Evolutionary conservation across 768 basidiomycete genomes (phyloP), one percentile per base, ranked within the genome.

Genomic region (Gautieria morchelliformis): DNA sequence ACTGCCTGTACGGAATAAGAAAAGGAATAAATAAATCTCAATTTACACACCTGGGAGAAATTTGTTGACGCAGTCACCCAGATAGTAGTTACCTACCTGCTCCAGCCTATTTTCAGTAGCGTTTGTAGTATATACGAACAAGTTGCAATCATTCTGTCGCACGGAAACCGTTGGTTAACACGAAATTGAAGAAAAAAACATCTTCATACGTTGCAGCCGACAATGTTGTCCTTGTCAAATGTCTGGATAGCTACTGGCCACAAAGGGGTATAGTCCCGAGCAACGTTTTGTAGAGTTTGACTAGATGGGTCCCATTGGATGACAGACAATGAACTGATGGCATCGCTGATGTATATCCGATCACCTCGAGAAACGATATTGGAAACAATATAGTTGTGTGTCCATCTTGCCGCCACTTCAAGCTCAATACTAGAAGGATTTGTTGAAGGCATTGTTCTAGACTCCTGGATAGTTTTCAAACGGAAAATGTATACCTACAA

Each of bases 361-460:
- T 82, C 69, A 2, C 73, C 77, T 48, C 76, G 77, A 3, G 80
- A 71, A 0, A 78, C 80, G 20, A 96, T 69, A 56, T 80, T 83
- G 4, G 79, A 82, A 30, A 93, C 81, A 57, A 88, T 60, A 69
- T 93, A 93, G 56, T 89, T 92, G 66, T 91, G 88, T 61, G 87
- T 83, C 85, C 90, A 93, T 40, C 79, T 73, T 0, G 79, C 67
- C 7, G 81, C 62, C 32, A 73, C 71, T 40, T 73, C 63, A 14
- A 88, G 5, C 65, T 64, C 61, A 71, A 69, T 1, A 67, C 61
- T 35, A 71, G 62, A 15, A 20, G 45, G 11, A 17, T 57, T 72
- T 62, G 37, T 64, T 63, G 10, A 67, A 64, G n/a, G 73, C 65
- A 37, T 66, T 67, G 15, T 54, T 51, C 20, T 63, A 62, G 50